These are phyloP conservation scores for Amauroascus niger DNA, from an alignment of 2,329 filamentous ascomycete species.

Conservation along the genomic window DNA sequence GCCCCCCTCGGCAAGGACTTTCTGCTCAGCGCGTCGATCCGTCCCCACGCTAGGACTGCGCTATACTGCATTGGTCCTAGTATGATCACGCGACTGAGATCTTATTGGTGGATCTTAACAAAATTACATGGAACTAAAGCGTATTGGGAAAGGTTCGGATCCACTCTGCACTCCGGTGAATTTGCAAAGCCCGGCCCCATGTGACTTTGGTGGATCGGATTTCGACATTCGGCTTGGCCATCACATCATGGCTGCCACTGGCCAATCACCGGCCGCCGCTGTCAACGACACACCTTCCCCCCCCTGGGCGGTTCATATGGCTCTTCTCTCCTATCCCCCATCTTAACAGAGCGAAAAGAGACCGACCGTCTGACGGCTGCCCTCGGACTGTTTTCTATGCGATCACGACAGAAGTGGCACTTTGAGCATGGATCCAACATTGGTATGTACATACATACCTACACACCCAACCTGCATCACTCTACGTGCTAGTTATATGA, in stretches of 20 bases:
- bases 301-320: no score
- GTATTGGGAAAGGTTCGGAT: not conserved
- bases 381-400: no score
- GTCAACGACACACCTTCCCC: not conserved
- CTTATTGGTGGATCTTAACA: conserved; percentile 6
- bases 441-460: not conserved
- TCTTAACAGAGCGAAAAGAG: no score
- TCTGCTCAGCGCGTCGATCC: not conserved
- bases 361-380: no score
- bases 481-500: no score
- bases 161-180: not conserved
- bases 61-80: not conserved
- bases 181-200: not conserved
- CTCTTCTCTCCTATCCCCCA: no score
- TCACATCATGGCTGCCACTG: not conserved
- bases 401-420: no score
- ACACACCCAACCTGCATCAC: no score
- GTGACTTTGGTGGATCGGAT: not conserved
- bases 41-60: not conserved
- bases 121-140: conserved; percentile 8
- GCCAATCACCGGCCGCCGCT: not conserved
- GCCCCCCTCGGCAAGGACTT: not conserved
- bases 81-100: not conserved
- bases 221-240: not conserved
- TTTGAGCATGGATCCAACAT: no score